Evolutionary conservation across 768 basidiomycete genomes (phyloP), one percentile per base, ranked within the genome.

Genomic region (Suillus occidentalis): DNA sequence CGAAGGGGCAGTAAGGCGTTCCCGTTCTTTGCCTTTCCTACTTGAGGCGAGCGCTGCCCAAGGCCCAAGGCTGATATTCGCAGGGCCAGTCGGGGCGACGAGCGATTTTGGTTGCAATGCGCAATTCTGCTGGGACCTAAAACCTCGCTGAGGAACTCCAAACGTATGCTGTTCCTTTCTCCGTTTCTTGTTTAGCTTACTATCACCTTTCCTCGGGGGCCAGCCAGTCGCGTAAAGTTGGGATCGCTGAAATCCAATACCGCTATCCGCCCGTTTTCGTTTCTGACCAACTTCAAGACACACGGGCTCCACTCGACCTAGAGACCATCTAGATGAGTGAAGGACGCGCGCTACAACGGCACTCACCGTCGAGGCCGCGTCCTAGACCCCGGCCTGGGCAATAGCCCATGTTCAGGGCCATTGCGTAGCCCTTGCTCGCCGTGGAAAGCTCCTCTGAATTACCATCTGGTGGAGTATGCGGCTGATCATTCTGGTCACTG

Each of bases 271-370:
- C 16, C 65, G 67, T 60, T 66, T 66, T 13, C 65, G 65, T 47
- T 68, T 68, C 45, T 60, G 50, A 42, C 37, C 64, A 50, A 52
- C 37, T 36, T 42, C 59, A 49, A 66, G n/a, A n/a, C 66, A 61
- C 18, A 68, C 56, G 45, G 67, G 67, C 31, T 68, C 65, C 22
- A 68, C 62, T 66, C 55, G 65, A 28, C 67, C 67, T 68, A 37
- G 13, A 60, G 10, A 34, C 34, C 40, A 57, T 63, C 45, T 50
- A 18, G 57, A 58, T 68, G 28, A 66, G 62, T 61, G 63, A 66
- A 63, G 63, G 60, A 49, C 40, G 34, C 43, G 20, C 22, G 22
- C 39, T 10, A 42, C n/a, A 62, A 57, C 31, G 14, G 20, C 43
- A 66, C 67, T 63, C 42, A 68, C 67, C 67, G 50, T 68, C 62